Base-by-base conservation (phyloP, 352 stramenopile genomes). In the Phytophthora chlamydospora region DNA sequence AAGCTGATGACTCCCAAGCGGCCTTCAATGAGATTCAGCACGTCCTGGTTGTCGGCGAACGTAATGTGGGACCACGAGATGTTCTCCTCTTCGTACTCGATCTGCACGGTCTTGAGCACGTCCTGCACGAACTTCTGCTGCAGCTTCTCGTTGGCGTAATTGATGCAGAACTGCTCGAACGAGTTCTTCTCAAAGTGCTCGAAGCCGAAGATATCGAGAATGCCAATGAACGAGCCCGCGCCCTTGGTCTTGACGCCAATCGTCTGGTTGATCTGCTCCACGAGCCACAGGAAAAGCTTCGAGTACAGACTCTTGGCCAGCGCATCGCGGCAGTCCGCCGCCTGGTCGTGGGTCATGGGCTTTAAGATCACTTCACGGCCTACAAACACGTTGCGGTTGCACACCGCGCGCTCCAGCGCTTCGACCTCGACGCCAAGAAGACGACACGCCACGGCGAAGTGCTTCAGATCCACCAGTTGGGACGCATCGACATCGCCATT, bases 201-300 rank as follows among this genome's bases (percentile, higher is more conserved):
- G 62, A 98, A 98, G 9, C 91, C 91, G 44, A 97, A 98, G 57
- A 98, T 98, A 61, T 98, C 91, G 8, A 98, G 65, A 61, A 98
- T 95, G 7, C 93, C 91, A 50, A 98, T 98, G 47, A 96, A 95
- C 19, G 88, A 79, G 6, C 68, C 62, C 5, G 63, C 66, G 7
- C 76, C 64, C 17, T 67, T 75, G 6, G 63, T 78, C 31, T 80
- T 72, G 6, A 90, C 86, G 31, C 85, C 83, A 36, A 98, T 97
- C 3, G 86, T 93, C 39, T 94, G 77, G 68, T 98, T 98, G 62
- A 98, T 97, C 44, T 91, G 78, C 39, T 96, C 79, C 35, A 99
- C 96, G 7, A 99, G 82, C 95, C 95, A 99, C 35, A 96, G 63
- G 58, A 99, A 99, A 13, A 99, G 70, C 46, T 97, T 97, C 35